Conservation (phyloP, 1,284 basidiomycete genomes). For the Heterobasidion occidentale region DNA sequence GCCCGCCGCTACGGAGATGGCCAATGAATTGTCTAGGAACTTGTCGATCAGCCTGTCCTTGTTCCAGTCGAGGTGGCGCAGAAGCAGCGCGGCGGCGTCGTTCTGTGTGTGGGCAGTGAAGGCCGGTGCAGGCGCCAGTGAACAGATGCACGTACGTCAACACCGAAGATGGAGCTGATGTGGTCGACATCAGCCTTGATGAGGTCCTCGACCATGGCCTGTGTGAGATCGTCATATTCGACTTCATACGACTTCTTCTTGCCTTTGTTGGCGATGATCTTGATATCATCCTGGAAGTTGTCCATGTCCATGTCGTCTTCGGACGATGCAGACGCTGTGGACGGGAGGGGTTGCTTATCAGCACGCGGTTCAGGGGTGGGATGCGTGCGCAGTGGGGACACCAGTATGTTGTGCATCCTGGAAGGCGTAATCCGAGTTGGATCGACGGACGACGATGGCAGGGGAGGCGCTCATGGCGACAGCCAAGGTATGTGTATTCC, state of each 20-base stretch:
- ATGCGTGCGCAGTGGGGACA: background rate
- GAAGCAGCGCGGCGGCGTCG: conserved; percentile 65
- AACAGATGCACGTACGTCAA: conserved; percentile 55
- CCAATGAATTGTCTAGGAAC: conserved; percentile 84
- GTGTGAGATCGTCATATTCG: conserved; percentile 70
- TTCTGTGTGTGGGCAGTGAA: conserved; percentile 12
- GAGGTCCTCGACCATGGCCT: conserved; percentile 64
- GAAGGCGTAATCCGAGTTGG: background rate
- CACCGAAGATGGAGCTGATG: conserved; percentile 77
- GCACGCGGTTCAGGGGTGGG: background rate
- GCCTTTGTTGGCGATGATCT: conserved; percentile 36
- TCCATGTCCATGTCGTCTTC: conserved; percentile 65
- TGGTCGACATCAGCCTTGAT: conserved; percentile 78
- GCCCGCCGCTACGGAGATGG: conserved; percentile 69
- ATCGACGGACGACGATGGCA: too few relatives aligned
- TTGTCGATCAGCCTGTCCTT: conserved; percentile 93
- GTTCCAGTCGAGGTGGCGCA: conserved; percentile 91
- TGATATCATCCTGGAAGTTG: conserved; percentile 53
- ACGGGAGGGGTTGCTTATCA: background rate
- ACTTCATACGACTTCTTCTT: conserved; percentile 72
- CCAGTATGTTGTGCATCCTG: background rate
- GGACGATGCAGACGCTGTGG: conserved; percentile 35
- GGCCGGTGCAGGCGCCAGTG: background rate
- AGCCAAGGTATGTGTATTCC: too few relatives aligned
- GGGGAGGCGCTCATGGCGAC: too few relatives aligned